A percentile compares a stretch with the other conserved stretches of the same genome.
phyloP scores from a whole-genome alignment of 495 filamentous ascomycete species.

The Neurospora intermedia region DNA sequence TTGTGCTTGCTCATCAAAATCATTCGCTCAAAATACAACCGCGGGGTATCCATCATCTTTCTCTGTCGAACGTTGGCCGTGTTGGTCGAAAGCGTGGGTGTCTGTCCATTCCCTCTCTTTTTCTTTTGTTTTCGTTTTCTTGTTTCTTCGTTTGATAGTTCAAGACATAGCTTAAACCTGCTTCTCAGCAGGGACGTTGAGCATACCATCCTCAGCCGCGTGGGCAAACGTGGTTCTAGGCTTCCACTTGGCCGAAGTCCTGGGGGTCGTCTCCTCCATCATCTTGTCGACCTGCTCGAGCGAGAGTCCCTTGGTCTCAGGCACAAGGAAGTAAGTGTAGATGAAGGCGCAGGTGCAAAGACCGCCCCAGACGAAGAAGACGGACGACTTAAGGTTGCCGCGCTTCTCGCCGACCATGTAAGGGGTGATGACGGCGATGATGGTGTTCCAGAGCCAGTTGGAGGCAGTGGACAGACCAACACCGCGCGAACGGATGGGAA shows the following conservation, averaged over 20 bases:
- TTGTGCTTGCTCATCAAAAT: neutral
- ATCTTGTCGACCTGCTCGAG: constrained; percentile 86
- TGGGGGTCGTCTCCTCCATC: constrained; percentile 73
- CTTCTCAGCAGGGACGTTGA: neutral
- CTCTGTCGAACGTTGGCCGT: neutral
- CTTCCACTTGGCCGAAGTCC: constrained; percentile 59
- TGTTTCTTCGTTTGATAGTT: neutral
- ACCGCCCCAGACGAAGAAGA: constrained; percentile 72
- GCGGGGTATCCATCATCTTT: neutral
- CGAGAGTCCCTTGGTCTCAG: constrained; percentile 78
- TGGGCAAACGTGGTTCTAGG: constrained; percentile 57
- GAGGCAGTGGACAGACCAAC: constrained; percentile 71
- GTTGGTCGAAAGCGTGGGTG: neutral
- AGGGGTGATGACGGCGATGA: constrained; percentile 64
- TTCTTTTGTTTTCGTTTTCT: neutral
- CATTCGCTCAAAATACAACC: neutral
- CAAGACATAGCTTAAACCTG: neutral
- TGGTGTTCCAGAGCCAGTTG: constrained; percentile 85
- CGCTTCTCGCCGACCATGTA: constrained; percentile 58
- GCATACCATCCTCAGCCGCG: constrained; percentile 4
- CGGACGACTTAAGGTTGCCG: constrained; percentile 57
- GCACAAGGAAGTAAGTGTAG: constrained; percentile 71
- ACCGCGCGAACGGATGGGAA: constrained; percentile 71
- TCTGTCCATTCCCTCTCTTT: neutral
- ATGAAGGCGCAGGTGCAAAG: constrained; percentile 55